Conservation (phyloP, 805 yeast species). For the Candida arabinofermentans region DNA sequence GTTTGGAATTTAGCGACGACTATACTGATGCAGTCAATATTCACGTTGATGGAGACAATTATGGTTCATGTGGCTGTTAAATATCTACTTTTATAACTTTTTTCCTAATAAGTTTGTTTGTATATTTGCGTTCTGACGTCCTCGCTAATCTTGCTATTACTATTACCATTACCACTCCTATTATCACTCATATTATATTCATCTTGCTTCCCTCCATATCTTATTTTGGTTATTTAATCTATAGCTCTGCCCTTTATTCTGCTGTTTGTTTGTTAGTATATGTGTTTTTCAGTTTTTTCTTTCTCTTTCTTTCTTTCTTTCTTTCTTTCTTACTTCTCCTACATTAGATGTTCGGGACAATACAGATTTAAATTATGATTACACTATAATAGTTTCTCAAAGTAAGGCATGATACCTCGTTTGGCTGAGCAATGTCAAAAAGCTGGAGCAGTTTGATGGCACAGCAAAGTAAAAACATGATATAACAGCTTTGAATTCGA, state of each 20-base stretch:
- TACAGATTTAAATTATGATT: too few species aligned
- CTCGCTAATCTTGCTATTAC: too few species aligned
- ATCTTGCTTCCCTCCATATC: not conserved
- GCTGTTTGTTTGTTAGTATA: not conserved
- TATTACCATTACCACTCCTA: not conserved
- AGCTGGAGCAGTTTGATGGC: too few species aligned
- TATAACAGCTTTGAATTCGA: too few species aligned
- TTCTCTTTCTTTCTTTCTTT: not conserved
- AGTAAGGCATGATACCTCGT: too few species aligned
- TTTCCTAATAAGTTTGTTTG: not conserved
- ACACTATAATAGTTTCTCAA: too few species aligned
- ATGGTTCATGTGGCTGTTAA: conserved; percentile 70
- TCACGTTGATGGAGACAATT: conserved; percentile 76
- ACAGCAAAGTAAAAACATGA: too few species aligned
- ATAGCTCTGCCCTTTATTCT: not conserved
- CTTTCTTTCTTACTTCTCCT: too few species aligned
- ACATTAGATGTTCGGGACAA: too few species aligned
- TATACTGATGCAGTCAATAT: conserved; percentile 95
- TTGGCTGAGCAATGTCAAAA: too few species aligned
- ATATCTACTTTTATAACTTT: not conserved
- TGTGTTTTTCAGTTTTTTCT: not conserved
- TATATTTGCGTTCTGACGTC: not conserved
- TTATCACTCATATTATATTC: not conserved
- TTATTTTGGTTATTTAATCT: not conserved
- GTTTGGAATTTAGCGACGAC: conserved; percentile 87